phyloP scores from a whole-genome alignment of 495 filamentous ascomycete genomes.

The Aspergillus bertholletiae region DNA sequence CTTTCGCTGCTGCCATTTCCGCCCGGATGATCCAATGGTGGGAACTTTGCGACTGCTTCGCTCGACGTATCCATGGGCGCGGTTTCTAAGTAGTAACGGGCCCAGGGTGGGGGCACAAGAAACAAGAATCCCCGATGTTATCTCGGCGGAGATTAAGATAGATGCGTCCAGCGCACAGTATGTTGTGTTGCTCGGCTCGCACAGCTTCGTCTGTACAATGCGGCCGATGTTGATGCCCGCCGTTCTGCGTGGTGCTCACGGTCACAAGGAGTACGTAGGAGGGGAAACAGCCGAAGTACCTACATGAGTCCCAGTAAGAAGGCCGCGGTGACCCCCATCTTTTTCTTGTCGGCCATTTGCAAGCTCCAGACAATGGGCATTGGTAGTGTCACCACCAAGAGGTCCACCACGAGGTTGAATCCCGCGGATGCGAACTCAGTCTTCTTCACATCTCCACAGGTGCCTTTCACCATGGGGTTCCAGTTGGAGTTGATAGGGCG shows the following conservation, averaged over 20 bases:
- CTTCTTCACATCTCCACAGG: conserved; percentile 13
- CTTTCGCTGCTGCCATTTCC: not conserved
- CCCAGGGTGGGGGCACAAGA: conserved; percentile 17
- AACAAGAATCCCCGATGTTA: conserved; percentile 14
- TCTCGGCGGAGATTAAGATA: conserved; percentile 15
- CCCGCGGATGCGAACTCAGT: conserved; percentile 16
- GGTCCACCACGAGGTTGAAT: conserved; percentile 19
- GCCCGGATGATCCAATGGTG: not conserved
- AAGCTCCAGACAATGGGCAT: too few species aligned
- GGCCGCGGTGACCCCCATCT: too few species aligned
- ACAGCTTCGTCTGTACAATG: conserved; percentile 13
- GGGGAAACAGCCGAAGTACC: not conserved
- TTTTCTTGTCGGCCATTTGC: too few species aligned
- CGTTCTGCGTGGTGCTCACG: conserved; percentile 1
- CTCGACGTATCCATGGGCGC: not conserved
- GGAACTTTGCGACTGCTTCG: not conserved
- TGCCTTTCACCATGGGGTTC: conserved; percentile 10
- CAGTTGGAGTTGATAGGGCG: conserved; percentile 20
- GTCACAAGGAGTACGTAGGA: not conserved
- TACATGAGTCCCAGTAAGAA: conserved; percentile 19
- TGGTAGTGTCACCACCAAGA: conserved; percentile 16
- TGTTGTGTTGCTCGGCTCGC: conserved; percentile 5
- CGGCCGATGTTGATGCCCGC: conserved; percentile 18
- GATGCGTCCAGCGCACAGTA: conserved; percentile 13
- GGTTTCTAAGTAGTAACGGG: conserved; percentile 9